Base-by-base conservation (phyloP, 2,329 filamentous ascomycete genomes). In the Elsinoe fawcettii region DNA sequence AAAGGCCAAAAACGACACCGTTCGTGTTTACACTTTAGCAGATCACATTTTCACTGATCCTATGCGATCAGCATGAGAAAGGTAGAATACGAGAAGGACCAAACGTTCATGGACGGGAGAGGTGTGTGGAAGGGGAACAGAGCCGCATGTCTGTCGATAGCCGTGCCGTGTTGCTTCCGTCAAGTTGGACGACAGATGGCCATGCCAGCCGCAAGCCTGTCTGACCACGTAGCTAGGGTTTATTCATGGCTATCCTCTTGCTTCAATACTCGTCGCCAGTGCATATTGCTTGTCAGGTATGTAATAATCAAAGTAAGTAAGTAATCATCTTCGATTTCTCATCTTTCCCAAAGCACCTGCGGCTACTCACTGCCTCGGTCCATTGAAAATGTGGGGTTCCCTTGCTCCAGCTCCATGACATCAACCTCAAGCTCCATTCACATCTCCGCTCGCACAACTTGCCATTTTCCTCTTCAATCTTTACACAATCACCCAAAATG, bases 401-500 rank as follows among this genome's bases (percentile, higher is more conserved):
- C 14, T 20, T 32, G 8, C 16, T 14, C 25, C 25, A 51, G 46
- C 49, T 53, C 49, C 49, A 53, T 53, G 49, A 53, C 49, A 53
- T 53, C 49, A 53, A 39, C 20, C 27, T 18, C 9, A 11, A 51
- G 46, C 46, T 51, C 46, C 18, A 44, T 30, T 9, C 27, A 30
- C 9, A 30, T 30, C 27, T 30, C 27, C 27, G 27, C 27, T 30
- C 27, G 5, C 27, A 30, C 27, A 30, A 30, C 9, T 30, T 36
- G 34, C 23, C 46, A 18, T 25, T 25, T 25, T 25, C 20, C n/a
- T 6, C 41, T 20, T 25, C 27, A 20, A 32, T 58, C 37, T 14
- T 27, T 18, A 14, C 32, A 43, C 6, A 41, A 53, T 23, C 20
- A 23, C 36, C 12, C 63, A 62, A 47, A 30, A 79, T 78, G 75